Base-by-base conservation (phyloP, 164 flowering plant genomes). In the Dillenia turbinata region DNA sequence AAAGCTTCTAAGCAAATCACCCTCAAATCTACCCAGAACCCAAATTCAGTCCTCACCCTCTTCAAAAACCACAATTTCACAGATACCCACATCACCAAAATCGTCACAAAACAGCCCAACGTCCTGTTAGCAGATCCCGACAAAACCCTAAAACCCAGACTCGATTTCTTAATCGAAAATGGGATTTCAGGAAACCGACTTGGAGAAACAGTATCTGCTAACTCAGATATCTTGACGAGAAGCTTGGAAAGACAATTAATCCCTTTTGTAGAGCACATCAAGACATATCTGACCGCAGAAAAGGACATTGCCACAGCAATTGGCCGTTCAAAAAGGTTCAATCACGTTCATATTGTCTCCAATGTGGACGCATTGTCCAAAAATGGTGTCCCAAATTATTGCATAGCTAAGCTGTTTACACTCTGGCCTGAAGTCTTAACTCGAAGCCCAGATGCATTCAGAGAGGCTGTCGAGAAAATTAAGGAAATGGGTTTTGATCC, bases 401-500 rank as follows among this genome's bases (percentile, higher is more conserved):
- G 22, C 22, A 1, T 19, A 19, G 22, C 22, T 19, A 19, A 19
- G 22, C 22, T 19, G 22, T 19, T 19, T 19, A 19, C 22, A 19
- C 22, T 19, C 22, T 19, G 22, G 22, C 49, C 64, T n/a, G 19
- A 33, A 8, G 6, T 17, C 2, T 8, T 58, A 17, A 0, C 11
- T 0, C 13, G 0, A 5, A 50, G 16, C 2, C 10, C 56, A n/a
- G 55, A 63, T 46, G 11, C 7, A 46, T 64, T 69, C 22, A 16
- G 22, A n/a, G 64, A 59, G 56, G n/a, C 24, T 44, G 52, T 68
- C 9, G 47, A 43, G 51, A 22, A 16, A 49, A 22, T 62, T 33
- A 61, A 49, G 50, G 60, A 13, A 54, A 50, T 56, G 65, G 66
- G 51, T 1, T 61, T 55, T 17, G 11, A 62, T 12, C 65, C 64